These are phyloP conservation scores for Cyanophora paradoxa DNA, from an alignment of 78 protist genomes.

Conservation along the genomic window DNA sequence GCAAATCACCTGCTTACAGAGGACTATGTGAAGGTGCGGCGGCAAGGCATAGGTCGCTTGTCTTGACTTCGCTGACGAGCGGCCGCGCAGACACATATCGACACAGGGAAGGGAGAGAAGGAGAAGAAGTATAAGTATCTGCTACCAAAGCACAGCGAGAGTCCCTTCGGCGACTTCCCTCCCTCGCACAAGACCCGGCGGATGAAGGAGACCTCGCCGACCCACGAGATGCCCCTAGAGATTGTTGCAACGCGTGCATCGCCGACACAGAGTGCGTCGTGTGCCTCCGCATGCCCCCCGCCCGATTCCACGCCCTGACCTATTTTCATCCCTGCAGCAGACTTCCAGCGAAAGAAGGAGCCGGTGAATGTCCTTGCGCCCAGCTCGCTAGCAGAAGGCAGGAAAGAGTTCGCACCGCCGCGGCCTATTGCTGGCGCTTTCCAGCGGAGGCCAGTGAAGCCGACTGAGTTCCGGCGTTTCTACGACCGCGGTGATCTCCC, in stretches of 20 bases:
- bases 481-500: slow-evolving; percentile 93
- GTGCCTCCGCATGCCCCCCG: neutral
- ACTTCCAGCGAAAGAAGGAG: neutral
- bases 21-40: too few species aligned
- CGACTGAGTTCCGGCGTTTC: slow-evolving; percentile 68
- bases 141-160: too few species aligned
- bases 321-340: too few species aligned
- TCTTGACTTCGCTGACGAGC: too few species aligned
- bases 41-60: too few species aligned
- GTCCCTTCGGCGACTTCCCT: slow-evolving; percentile 33
- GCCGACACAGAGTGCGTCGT: neutral
- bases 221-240: neutral
- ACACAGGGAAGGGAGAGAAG: too few species aligned
- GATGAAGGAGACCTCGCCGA: neutral
- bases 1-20: too few species aligned
- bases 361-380: neutral
- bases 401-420: neutral
- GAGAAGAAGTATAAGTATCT: too few species aligned
- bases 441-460: neutral
- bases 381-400: slow-evolving; percentile 19
- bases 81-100: too few species aligned
- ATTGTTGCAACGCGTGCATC: neutral
- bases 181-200: too few species aligned
- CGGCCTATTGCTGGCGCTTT: slow-evolving; percentile 22
- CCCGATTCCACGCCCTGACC: neutral